Conservation (phyloP, 805 yeast species). For the Dipodascus geniculatus region DNA sequence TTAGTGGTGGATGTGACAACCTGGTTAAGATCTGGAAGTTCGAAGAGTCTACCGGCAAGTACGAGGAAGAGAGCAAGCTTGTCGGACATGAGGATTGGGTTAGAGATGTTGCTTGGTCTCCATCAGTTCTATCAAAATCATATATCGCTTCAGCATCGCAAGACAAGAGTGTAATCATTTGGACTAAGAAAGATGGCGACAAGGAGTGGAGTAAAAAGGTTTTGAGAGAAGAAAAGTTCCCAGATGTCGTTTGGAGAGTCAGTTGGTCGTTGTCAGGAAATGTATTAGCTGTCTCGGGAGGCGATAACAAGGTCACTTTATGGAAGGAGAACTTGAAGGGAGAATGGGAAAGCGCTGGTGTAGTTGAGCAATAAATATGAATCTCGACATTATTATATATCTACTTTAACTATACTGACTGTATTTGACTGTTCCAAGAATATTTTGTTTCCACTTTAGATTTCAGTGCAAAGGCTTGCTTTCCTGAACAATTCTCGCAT, state of each 20-base stretch:
- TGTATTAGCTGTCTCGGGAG: conserved; percentile 88
- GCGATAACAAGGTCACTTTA: conserved; percentile 88
- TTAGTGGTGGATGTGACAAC: conserved; percentile 92
- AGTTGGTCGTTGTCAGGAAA: conserved; percentile 96
- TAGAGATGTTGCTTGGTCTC: conserved; percentile 97
- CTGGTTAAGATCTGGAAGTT: conserved; percentile 83
- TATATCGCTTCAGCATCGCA: conserved; percentile 96
- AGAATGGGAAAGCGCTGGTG: conserved; percentile 96
- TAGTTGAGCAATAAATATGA: conserved; percentile 57
- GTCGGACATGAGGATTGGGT: conserved; percentile 98
- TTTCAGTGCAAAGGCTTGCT: background rate
- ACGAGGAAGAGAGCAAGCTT: conserved; percentile 61
- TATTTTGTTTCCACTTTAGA: background rate
- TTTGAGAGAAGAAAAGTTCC: conserved; percentile 70
- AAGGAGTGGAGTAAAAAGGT: conserved; percentile 71
- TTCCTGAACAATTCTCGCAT: background rate
- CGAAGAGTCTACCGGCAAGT: conserved; percentile 41
- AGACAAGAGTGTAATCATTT: conserved; percentile 85
- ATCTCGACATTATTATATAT: background rate
- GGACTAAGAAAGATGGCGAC: conserved; percentile 66
- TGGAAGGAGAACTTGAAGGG: conserved; percentile 95
- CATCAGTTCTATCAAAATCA: conserved; percentile 72
- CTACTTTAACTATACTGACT: background rate
- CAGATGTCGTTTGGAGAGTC: conserved; percentile 97
- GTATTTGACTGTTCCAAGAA: too few relatives aligned